Conservation (phyloP, 2,329 filamentous ascomycete genomes). For the Pseudocercospora eumusae region DNA sequence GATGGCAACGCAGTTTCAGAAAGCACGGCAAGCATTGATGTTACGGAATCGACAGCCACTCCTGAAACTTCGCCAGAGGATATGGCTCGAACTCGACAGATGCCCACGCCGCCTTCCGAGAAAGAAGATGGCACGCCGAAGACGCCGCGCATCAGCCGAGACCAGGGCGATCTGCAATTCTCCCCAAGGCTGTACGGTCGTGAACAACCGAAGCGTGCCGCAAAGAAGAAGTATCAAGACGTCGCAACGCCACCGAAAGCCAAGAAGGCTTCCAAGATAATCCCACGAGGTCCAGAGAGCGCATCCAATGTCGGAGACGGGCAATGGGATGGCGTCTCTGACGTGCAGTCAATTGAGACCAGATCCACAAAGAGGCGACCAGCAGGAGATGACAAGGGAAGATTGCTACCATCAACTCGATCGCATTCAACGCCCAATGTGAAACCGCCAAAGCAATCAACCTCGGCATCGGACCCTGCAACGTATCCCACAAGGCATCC, state of each 20-base stretch:
- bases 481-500: background rate
- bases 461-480: background rate
- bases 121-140: background rate
- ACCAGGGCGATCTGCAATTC: background rate
- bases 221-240: background rate
- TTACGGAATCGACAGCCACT: background rate
- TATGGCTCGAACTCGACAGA: background rate
- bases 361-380: background rate
- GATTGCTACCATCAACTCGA: background rate
- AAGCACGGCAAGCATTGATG: background rate
- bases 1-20: background rate
- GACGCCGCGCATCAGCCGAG: background rate
- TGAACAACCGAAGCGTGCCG: constrained; percentile 10
- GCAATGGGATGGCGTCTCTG: background rate
- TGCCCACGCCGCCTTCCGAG: background rate
- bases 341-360: background rate
- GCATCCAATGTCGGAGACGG: background rate
- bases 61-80: background rate
- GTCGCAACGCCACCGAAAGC: constrained; percentile 1
- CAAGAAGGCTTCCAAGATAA: background rate
- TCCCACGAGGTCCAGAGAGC: background rate
- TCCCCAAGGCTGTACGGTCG: constrained; percentile 14
- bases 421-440: background rate
- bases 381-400: background rate
- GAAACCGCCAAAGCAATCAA: background rate